These are phyloP conservation scores for Miamiensis avidus DNA, from an alignment of 169 alveolate species.

Conservation along the genomic window DNA sequence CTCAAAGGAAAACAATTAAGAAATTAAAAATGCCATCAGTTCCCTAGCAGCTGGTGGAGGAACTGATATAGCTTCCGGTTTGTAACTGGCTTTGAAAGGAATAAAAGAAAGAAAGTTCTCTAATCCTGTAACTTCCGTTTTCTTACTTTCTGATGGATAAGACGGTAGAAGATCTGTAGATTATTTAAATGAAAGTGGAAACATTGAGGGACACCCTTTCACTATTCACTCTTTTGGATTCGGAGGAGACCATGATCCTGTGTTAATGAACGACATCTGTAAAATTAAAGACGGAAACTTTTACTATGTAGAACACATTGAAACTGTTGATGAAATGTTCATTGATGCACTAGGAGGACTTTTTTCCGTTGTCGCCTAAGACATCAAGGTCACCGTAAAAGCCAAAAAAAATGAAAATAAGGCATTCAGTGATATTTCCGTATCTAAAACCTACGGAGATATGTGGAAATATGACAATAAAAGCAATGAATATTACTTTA, in stretches of 20 bases:
- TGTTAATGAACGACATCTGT: slow-evolving; percentile 52
- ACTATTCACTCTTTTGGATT: slow-evolving; percentile 64
- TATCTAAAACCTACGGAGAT: slow-evolving; percentile 40
- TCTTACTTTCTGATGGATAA: slow-evolving; percentile 61
- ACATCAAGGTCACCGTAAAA: slow-evolving; percentile 30
- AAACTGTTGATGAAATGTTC: slow-evolving; percentile 57
- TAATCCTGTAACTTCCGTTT: slow-evolving; percentile 43
- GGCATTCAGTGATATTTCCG: not conserved
- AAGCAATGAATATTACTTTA: slow-evolving; percentile 6
- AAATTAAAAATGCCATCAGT: slow-evolving; percentile 27
- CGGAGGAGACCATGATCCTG: slow-evolving; percentile 67
- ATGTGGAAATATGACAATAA: slow-evolving; percentile 29
- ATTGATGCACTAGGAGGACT: slow-evolving; percentile 69
- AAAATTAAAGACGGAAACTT: slow-evolving; percentile 60
- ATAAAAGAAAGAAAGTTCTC: slow-evolving; percentile 37
- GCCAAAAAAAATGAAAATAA: not conserved
- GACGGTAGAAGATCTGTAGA: slow-evolving; percentile 24
- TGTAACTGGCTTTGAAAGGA: slow-evolving; percentile 47
- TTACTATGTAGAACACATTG: slow-evolving; percentile 55
- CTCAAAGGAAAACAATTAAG: slow-evolving; percentile 34
- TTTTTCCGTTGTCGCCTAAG: slow-evolving; percentile 57
- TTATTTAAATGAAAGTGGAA: not conserved
- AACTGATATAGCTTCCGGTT: slow-evolving; percentile 59
- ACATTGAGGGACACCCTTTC: slow-evolving; percentile 1
- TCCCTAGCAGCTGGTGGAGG: slow-evolving; percentile 47